These are phyloP conservation scores for Mycena sp. DNA, from an alignment of 1,284 basidiomycete species.

Conservation along the genomic window DNA sequence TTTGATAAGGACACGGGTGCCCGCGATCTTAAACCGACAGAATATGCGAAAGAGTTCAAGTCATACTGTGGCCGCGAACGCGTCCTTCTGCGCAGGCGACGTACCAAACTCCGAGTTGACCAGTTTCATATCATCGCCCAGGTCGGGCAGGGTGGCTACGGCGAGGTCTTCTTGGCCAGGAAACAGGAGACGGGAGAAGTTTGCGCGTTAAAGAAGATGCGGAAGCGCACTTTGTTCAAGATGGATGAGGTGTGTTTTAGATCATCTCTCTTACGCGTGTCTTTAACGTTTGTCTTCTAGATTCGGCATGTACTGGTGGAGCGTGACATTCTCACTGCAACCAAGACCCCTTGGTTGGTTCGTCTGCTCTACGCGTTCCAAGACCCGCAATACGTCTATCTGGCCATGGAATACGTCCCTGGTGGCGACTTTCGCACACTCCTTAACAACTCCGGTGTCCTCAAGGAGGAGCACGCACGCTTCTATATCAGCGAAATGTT, in stretches of 20 bases:
- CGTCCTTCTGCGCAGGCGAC: slow-evolving; percentile 86
- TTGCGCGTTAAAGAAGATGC: slow-evolving; percentile 96
- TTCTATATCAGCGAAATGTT: slow-evolving; percentile 99
- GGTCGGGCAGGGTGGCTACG: slow-evolving; percentile 96
- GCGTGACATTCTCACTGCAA: slow-evolving; percentile 94
- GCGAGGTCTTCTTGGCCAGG: slow-evolving; percentile 92
- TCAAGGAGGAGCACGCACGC: slow-evolving; percentile 94
- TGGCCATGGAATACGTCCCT: slow-evolving; percentile 99
- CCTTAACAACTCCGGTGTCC: slow-evolving; percentile 94
- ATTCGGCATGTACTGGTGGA: slow-evolving; percentile 96
- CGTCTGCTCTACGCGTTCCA: slow-evolving; percentile 94
- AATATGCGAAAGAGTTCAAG: slow-evolving; percentile 84
- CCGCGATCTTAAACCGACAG: slow-evolving; percentile 69
- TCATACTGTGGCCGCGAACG: slow-evolving; percentile 94
- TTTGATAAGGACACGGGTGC: slow-evolving; percentile 87
- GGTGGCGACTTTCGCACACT: slow-evolving; percentile 96
- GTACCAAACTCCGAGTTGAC: slow-evolving; percentile 88
- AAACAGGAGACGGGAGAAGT: slow-evolving; percentile 94
- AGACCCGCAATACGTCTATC: slow-evolving; percentile 88
- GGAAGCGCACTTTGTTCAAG: slow-evolving; percentile 90
- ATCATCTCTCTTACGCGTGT: slow-evolving; percentile 4
- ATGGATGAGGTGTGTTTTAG: slow-evolving; percentile 89
- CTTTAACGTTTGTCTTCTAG: slow-evolving; percentile 47
- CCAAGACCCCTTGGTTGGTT: slow-evolving; percentile 96
- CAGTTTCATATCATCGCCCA: slow-evolving; percentile 97